A percentile compares a stretch with the other conserved stretches of the same genome.
Evolutionary conservation across 768 basidiomycete species (phyloP).

Genomic region (Amanita rimosa): DNA sequence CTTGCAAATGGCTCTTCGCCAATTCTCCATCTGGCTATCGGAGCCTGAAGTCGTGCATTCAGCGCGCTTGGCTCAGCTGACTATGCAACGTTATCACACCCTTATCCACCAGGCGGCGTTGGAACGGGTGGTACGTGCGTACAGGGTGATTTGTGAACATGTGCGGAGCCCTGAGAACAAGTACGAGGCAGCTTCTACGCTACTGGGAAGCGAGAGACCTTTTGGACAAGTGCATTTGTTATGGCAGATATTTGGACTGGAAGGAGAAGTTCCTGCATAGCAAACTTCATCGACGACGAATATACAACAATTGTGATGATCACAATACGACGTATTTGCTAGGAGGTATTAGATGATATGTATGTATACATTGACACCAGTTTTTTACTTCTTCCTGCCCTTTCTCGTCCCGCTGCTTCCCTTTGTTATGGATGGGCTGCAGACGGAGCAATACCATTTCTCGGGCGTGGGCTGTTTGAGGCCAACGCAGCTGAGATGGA

Average conservation of each 20-base stretch:
- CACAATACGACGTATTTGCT: no score
- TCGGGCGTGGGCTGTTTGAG: slow-evolving; percentile 37
- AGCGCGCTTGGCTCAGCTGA: slow-evolving; percentile 65
- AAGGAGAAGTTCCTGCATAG: slow-evolving; percentile 22
- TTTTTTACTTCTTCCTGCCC: slow-evolving; percentile 13
- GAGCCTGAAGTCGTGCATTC: slow-evolving; percentile 72
- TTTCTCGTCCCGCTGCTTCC: slow-evolving; percentile 15
- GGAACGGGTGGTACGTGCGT: slow-evolving; percentile 53
- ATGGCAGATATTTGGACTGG: slow-evolving; percentile 70
- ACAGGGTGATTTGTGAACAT: slow-evolving; percentile 63
- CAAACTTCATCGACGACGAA: no score
- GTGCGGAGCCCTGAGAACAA: slow-evolving; percentile 65
- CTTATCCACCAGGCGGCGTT: slow-evolving; percentile 73
- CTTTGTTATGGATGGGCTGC: slow-evolving; percentile 21
- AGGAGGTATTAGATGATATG: no score
- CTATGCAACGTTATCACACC: slow-evolving; percentile 50
- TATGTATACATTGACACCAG: no score
- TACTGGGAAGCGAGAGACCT: slow-evolving; percentile 74
- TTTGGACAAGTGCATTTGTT: slow-evolving; percentile 70
- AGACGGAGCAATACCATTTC: slow-evolving; percentile 45
- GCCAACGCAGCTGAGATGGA: slow-evolving; percentile 51
- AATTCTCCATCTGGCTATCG: slow-evolving; percentile 81
- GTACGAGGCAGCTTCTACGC: slow-evolving; percentile 86
- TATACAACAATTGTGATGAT: no score
- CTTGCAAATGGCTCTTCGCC: slow-evolving; percentile 49